Percentiles rank a stretch among this genome's conserved stretches.
Evolutionary conservation across 2,329 filamentous ascomycete genomes (phyloP).

Genomic region (Pestalotiopsis sp.): DNA sequence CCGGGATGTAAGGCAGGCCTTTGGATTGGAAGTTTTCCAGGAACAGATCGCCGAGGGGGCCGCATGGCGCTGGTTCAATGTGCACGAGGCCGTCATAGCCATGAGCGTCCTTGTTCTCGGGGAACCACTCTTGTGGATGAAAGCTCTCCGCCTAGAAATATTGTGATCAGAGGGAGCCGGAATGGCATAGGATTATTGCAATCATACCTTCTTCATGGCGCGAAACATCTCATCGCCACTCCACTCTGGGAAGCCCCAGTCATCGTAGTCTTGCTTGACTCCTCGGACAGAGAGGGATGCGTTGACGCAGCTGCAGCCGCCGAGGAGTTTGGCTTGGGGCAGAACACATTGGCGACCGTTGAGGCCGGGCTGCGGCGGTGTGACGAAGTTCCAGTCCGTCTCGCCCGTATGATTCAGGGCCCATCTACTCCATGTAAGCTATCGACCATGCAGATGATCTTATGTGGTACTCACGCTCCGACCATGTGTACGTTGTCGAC

Average conservation of each 20-base stretch:
- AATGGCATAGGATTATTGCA: background rate
- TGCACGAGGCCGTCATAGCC: background rate
- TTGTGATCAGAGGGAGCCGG: background rate
- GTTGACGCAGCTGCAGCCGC: conserved; percentile 51
- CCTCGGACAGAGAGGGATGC: conserved; percentile 53
- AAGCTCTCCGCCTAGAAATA: background rate
- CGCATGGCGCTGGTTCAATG: background rate
- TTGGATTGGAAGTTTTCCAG: background rate
- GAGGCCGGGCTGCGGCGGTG: conserved; percentile 39
- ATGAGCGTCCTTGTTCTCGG: background rate
- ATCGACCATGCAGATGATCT: background rate
- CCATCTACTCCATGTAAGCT: conserved; percentile 31
- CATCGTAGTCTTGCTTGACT: conserved; percentile 48
- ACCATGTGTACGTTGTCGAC: background rate
- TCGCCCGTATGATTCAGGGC: conserved; percentile 48
- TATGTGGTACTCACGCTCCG: background rate
- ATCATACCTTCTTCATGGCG: background rate
- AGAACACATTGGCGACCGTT: conserved; percentile 47
- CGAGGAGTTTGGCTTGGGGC: conserved; percentile 51
- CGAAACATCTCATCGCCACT: background rate
- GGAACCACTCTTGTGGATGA: background rate
- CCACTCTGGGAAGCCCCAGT: conserved; percentile 57
- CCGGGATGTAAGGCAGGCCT: background rate
- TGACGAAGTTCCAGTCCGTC: conserved; percentile 54
- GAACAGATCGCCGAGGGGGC: background rate